phyloP scores from a whole-genome alignment of 257 asterid genomes.

The Parsonsia alboflavescens region DNA sequence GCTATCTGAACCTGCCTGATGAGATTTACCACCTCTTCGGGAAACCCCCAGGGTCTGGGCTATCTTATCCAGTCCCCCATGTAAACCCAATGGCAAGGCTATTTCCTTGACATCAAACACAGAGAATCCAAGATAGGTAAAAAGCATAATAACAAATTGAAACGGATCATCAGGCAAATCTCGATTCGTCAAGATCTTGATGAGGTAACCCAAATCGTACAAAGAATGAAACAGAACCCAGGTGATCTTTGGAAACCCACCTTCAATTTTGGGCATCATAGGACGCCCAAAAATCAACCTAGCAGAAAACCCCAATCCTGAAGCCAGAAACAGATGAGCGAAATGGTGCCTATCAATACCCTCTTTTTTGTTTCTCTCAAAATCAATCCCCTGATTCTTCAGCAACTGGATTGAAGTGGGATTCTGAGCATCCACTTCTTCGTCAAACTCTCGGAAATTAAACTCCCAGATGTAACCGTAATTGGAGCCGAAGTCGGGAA shows the following conservation, averaged over 20 bases:
- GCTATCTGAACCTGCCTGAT: slow-evolving; percentile 32
- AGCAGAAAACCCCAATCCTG: background rate
- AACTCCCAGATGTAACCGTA: slow-evolving; percentile 27
- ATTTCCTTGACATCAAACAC: slow-evolving; percentile 29
- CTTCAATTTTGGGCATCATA: background rate
- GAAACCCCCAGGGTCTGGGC: slow-evolving; percentile 14
- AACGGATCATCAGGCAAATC: slow-evolving; percentile 9
- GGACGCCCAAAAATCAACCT: background rate
- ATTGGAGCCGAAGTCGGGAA: slow-evolving; percentile 8
- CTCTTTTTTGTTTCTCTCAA: background rate
- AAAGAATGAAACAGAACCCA: slow-evolving; percentile 37
- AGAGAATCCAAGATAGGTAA: slow-evolving; percentile 9
- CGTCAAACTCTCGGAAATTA: slow-evolving; percentile 33
- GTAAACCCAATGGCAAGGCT: background rate
- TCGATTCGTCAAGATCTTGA: background rate
- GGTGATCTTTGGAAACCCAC: background rate
- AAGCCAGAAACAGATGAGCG: background rate
- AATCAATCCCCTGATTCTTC: slow-evolving; percentile 18
- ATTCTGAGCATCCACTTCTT: slow-evolving; percentile 12
- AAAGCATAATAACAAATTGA: background rate
- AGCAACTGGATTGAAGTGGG: slow-evolving; percentile 16
- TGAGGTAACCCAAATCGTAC: slow-evolving; percentile 24
- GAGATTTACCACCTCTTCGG: slow-evolving; percentile 21
- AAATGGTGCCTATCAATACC: slow-evolving; percentile 13
- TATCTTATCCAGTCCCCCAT: slow-evolving; percentile 26